Conservation (phyloP, 495 filamentous ascomycete species). For the Bathelium albidoporum region DNA sequence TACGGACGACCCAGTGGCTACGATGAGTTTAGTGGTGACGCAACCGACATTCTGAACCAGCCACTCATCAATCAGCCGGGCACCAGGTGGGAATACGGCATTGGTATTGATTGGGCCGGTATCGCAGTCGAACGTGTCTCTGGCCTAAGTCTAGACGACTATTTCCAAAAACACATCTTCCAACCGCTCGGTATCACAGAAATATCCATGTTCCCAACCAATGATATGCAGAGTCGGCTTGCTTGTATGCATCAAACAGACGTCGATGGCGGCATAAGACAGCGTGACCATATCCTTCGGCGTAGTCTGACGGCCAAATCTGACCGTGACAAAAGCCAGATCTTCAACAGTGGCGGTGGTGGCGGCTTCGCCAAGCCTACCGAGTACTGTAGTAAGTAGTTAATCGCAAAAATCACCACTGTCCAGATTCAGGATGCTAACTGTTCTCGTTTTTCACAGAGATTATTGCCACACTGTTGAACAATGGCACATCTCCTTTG, state of each 20-base stretch:
- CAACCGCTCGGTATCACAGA: slow-evolving; percentile 43
- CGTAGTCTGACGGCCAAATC: slow-evolving; percentile 32
- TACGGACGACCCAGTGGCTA: slow-evolving; percentile 38
- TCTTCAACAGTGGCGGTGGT: slow-evolving; percentile 47
- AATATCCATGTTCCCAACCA: slow-evolving; percentile 45
- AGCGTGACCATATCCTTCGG: slow-evolving; percentile 41
- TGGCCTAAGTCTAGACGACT: slow-evolving; percentile 42
- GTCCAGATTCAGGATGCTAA: background rate
- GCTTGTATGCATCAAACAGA: slow-evolving; percentile 40
- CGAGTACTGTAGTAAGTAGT: slow-evolving; percentile 45
- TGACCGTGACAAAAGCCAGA: slow-evolving; percentile 24
- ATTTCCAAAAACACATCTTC: slow-evolving; percentile 47
- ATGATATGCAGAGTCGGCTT: slow-evolving; percentile 40
- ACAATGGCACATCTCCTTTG: slow-evolving; percentile 31
- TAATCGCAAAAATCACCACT: background rate
- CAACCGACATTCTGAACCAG: slow-evolving; percentile 31
- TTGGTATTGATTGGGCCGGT: slow-evolving; percentile 53
- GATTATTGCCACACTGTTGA: slow-evolving; percentile 28
- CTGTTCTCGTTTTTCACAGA: slow-evolving; percentile 5
- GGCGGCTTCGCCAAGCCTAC: slow-evolving; percentile 44
- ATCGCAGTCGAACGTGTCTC: slow-evolving; percentile 44
- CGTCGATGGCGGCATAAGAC: slow-evolving; percentile 31
- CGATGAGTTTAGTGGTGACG: slow-evolving; percentile 44
- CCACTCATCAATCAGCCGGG: slow-evolving; percentile 52
- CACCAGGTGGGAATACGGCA: slow-evolving; percentile 47